A percentile compares a stretch with the other conserved stretches of the same genome.
These are phyloP conservation scores for Talaromyces sp. DNA, from an alignment of 2,329 filamentous ascomycete genomes.

Conservation along the genomic window DNA sequence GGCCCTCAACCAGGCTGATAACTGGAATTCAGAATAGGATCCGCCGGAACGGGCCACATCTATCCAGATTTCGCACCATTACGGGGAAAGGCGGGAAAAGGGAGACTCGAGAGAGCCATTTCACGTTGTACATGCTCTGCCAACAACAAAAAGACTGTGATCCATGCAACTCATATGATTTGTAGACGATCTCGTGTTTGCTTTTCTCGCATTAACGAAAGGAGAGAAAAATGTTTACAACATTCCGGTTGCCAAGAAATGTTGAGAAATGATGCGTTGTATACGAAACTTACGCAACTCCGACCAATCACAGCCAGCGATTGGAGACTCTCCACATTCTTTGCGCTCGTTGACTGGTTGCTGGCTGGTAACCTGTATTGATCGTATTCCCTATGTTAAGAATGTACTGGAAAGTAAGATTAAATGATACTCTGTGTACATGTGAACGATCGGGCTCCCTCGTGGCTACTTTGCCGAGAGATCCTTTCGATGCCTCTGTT, in stretches of 20 bases:
- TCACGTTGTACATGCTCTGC: neutral
- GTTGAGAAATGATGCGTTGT: neutral
- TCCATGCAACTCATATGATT: neutral
- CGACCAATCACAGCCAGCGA: neutral
- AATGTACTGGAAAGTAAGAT: too few species aligned
- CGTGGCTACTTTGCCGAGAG: too few species aligned
- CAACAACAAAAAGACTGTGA: neutral
- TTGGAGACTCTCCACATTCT: neutral
- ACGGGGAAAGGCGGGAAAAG: neutral
- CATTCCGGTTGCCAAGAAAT: conserved; percentile 7
- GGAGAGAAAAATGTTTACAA: neutral
- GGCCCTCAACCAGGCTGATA: neutral
- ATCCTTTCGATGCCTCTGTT: too few species aligned
- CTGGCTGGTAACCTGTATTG: neutral
- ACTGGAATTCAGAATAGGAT: neutral
- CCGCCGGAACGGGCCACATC: neutral
- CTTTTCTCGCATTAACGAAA: neutral
- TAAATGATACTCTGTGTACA: too few species aligned
- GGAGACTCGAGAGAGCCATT: neutral
- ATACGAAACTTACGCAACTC: neutral
- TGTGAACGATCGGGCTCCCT: too few species aligned
- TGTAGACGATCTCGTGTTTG: neutral
- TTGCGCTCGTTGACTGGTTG: neutral
- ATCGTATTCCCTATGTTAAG: neutral
- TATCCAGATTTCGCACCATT: neutral